Conservation (phyloP, 129 eudicot species). For the Helichrysum umbraculigerum region DNA sequence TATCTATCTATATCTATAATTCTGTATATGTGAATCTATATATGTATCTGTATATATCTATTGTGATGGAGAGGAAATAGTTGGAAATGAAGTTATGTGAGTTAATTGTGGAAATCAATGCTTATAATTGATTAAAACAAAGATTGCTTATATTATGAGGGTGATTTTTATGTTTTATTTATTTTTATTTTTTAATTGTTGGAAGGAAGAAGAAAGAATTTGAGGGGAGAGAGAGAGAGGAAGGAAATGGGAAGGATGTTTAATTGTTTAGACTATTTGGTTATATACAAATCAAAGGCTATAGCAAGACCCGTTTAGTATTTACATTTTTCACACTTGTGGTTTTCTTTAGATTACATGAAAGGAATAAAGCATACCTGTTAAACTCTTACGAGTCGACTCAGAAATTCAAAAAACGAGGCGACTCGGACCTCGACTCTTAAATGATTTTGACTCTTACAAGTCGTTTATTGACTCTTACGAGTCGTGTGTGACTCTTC, state of each 20-base stretch:
- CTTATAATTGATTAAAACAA: conserved; percentile 28
- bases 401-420: too few species aligned
- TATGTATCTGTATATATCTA: conserved; percentile 18
- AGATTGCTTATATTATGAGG: conserved; percentile 11
- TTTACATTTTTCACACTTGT: background rate
- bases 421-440: too few species aligned
- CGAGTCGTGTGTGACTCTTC: too few species aligned
- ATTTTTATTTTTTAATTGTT: background rate
- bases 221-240: background rate
- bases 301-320: too few species aligned
- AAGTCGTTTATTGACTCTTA: too few species aligned
- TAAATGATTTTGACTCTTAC: too few species aligned
- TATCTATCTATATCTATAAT: background rate
- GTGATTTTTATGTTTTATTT: conserved; percentile 16
- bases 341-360: background rate
- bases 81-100: background rate
- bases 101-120: background rate
- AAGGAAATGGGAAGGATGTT: conserved; percentile 25
- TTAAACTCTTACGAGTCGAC: too few species aligned
- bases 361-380: background rate
- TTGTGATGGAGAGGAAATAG: background rate
- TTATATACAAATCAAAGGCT: background rate
- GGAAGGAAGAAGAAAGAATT: background rate
- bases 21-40: background rate
- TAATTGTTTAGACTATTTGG: background rate